Evolutionary conservation across 2,329 filamentous ascomycete genomes (phyloP).

Genomic region (Niveomyces coronatus): DNA sequence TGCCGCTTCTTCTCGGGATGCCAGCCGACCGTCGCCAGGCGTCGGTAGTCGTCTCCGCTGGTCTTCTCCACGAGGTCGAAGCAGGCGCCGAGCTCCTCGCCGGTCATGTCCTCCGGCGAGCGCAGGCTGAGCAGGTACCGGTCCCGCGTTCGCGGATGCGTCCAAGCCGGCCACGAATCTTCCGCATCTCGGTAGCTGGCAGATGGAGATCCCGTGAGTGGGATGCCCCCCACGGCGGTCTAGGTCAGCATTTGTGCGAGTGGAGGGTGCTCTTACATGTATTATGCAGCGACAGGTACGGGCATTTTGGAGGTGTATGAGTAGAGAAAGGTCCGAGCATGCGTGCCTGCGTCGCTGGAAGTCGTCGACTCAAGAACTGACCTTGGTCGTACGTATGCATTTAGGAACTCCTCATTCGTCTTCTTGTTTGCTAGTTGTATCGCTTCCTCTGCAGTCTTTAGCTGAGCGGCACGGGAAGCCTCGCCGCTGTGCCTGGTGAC

Average conservation of each 20-base stretch:
- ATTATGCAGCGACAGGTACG: too few relatives aligned
- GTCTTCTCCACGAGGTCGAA: slow-evolving; percentile 51
- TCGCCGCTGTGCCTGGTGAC: neutral
- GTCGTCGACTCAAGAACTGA: slow-evolving; percentile 21
- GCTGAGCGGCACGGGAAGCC: slow-evolving; percentile 6
- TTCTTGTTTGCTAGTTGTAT: slow-evolving; percentile 40
- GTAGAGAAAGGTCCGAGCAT: too few relatives aligned
- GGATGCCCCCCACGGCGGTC: too few relatives aligned
- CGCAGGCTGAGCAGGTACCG: slow-evolving; percentile 35
- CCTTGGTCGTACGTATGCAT: slow-evolving; percentile 37
- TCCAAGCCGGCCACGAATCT: slow-evolving; percentile 33
- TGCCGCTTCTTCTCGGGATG: slow-evolving; percentile 45
- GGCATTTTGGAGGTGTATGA: too few relatives aligned
- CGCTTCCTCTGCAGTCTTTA: slow-evolving; percentile 17
- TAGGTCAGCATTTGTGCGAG: too few relatives aligned
- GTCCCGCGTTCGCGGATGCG: slow-evolving; percentile 33
- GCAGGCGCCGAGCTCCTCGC: slow-evolving; percentile 40
- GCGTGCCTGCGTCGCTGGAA: too few relatives aligned
- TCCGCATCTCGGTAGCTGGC: too few relatives aligned
- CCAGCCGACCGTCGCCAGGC: slow-evolving; percentile 55
- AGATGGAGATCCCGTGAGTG: too few relatives aligned
- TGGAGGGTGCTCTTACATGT: too few relatives aligned
- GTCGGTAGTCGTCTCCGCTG: slow-evolving; percentile 52
- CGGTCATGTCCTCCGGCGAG: slow-evolving; percentile 26
- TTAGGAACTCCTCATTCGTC: slow-evolving; percentile 36